Percentiles rank a stretch among this genome's conserved stretches.
Conservation (phyloP, 2,329 filamentous ascomycete genomes). For the Amphichorda felina region DNA sequence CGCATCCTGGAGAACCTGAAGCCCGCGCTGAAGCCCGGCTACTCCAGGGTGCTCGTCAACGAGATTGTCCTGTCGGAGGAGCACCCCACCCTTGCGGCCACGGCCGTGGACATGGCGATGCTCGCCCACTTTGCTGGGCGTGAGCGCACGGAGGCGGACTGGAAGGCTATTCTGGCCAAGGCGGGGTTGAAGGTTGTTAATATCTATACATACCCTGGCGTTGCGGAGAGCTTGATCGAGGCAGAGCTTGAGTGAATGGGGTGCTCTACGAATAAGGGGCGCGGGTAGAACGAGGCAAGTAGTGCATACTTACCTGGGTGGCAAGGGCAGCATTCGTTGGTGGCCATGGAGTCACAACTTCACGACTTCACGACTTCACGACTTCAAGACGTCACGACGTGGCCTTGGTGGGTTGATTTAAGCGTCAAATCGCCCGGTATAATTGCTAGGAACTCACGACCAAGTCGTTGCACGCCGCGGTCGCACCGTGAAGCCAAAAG, state of each 20-base stretch:
- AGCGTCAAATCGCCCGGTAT: too few relatives aligned
- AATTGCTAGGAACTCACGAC: too few relatives aligned
- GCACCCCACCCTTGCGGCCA: conserved; percentile 14
- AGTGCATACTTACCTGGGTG: too few relatives aligned
- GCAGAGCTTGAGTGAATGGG: conserved; percentile 9
- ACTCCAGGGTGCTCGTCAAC: conserved; percentile 18
- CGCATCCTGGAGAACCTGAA: conserved; percentile 18
- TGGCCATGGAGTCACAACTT: too few relatives aligned
- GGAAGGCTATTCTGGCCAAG: conserved; percentile 11
- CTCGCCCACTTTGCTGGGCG: conserved; percentile 15
- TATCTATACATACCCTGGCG: conserved; percentile 15
- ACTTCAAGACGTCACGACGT: too few relatives aligned
- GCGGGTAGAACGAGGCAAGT: too few relatives aligned
- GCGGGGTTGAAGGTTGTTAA: conserved; percentile 14
- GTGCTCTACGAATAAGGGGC: too few relatives aligned
- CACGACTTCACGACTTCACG: too few relatives aligned
- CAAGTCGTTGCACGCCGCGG: too few relatives aligned
- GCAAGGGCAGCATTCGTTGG: too few relatives aligned
- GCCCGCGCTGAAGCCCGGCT: conserved; percentile 16
- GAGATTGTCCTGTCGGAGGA: conserved; percentile 17
- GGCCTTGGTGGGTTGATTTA: too few relatives aligned
- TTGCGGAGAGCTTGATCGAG: conserved; percentile 17
- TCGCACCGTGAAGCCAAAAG: too few relatives aligned
- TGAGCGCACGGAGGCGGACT: conserved; percentile 19
- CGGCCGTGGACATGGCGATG: conserved; percentile 17